These are phyloP conservation scores for Ogataea wickerhamii DNA, from an alignment of 805 yeast species.

Conservation along the genomic window DNA sequence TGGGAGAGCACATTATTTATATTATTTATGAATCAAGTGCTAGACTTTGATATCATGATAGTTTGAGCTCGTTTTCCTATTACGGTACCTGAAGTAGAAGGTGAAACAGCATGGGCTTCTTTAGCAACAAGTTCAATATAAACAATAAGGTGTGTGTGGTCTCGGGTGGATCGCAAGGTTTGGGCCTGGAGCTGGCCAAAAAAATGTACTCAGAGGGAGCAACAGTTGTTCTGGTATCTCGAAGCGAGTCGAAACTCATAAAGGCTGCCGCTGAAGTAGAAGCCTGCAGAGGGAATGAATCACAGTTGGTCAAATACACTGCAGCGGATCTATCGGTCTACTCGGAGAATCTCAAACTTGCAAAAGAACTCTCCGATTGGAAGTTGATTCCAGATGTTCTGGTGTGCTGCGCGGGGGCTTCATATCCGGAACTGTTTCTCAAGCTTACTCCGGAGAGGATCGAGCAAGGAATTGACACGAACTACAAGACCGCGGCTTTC, in stretches of 20 bases:
- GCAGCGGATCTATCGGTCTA: conserved; percentile 67
- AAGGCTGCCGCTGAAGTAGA: conserved; percentile 46
- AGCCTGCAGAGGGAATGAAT: conserved; percentile 24
- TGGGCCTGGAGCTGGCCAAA: conserved; percentile 76
- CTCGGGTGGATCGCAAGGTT: conserved; percentile 95
- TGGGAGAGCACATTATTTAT: too few species aligned
- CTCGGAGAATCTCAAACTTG: conserved; percentile 43
- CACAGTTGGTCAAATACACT: conserved; percentile 39
- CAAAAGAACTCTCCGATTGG: conserved; percentile 27
- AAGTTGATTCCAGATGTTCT: conserved; percentile 60
- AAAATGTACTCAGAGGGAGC: conserved; percentile 46
- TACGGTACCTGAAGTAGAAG: too few species aligned
- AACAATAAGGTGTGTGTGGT: conserved; percentile 59
- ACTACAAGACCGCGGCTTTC: conserved; percentile 71
- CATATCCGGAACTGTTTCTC: conserved; percentile 71
- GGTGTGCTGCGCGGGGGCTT: conserved; percentile 84
- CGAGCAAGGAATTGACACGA: conserved; percentile 56
- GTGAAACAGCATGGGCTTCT: background rate
- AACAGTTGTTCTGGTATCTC: conserved; percentile 69
- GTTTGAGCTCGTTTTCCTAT: too few species aligned
- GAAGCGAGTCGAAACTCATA: conserved; percentile 61
- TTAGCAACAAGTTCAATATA: conserved; percentile 24
- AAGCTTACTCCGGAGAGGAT: conserved; percentile 62
- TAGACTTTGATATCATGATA: too few species aligned
- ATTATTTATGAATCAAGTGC: too few species aligned